Percentiles rank a stretch among this genome's conserved stretches.
phyloP scores from a whole-genome alignment of 1,284 basidiomycete species.

The Ustilago shanxiensis region DNA sequence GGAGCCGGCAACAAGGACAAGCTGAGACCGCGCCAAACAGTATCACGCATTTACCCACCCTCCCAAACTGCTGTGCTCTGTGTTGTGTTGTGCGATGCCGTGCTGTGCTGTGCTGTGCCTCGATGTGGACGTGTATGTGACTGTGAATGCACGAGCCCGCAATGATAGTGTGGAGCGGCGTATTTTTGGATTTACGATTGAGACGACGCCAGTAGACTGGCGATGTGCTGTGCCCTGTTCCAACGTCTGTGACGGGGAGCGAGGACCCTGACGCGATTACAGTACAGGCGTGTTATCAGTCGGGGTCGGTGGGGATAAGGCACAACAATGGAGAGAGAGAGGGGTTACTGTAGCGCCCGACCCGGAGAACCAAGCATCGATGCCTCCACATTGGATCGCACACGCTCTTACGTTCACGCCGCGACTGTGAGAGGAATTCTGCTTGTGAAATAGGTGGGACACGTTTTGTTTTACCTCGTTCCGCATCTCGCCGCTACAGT shows the following conservation, averaged over 20 bases:
- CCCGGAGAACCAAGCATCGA: not conserved
- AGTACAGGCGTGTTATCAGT: not conserved
- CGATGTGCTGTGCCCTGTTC: too few relatives aligned
- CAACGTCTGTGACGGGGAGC: too few relatives aligned
- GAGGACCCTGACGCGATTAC: constrained; percentile 14
- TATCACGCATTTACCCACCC: not conserved
- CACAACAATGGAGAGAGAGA: not conserved
- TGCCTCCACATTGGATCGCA: not conserved
- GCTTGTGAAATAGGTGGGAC: too few relatives aligned
- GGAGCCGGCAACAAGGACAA: not conserved
- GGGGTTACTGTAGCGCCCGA: too few relatives aligned
- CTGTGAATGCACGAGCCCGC: not conserved
- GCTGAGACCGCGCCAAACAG: not conserved
- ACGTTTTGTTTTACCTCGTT: not conserved
- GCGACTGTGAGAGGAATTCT: too few relatives aligned
- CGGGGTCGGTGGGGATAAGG: not conserved
- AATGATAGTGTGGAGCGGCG: constrained; percentile 23
- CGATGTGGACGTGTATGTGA: too few relatives aligned
- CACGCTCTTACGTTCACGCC: too few relatives aligned
- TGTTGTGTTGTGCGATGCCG: too few relatives aligned
- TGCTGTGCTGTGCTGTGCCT: constrained; percentile 7
- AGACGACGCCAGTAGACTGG: not conserved
- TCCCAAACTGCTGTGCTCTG: too few relatives aligned
- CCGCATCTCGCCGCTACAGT: not conserved
- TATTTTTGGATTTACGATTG: constrained; percentile 2